A percentile compares a stretch with the other conserved stretches of the same genome.
Conservation (phyloP, 352 stramenopile genomes). For the Pythium aphanidermatum region DNA sequence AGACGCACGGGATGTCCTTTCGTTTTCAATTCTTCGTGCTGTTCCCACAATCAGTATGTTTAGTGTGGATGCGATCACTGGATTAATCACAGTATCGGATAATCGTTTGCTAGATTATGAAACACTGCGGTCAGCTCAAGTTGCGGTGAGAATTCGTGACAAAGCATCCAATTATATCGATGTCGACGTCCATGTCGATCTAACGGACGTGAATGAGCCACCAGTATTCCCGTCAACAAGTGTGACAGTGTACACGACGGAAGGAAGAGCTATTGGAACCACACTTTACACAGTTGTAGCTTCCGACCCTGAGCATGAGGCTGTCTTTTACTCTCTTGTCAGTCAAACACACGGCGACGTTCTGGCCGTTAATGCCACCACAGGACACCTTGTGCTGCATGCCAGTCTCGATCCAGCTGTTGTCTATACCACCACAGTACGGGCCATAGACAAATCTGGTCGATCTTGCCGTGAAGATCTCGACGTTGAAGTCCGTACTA, state of each 20-base stretch:
- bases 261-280: neutral
- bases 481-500: slow-evolving; percentile 5
- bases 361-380: neutral
- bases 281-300: slow-evolving; percentile 5
- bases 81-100: slow-evolving; percentile 2
- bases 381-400: neutral
- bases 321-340: no score
- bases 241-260: slow-evolving; percentile 8
- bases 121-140: neutral
- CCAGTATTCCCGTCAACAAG: slow-evolving; percentile 17
- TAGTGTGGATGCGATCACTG: neutral
- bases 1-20: slow-evolving; percentile 13
- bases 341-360: neutral
- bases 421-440: slow-evolving; percentile 11
- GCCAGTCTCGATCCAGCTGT: slow-evolving; percentile 1
- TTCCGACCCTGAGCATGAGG: slow-evolving; percentile 10
- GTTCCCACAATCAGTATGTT: slow-evolving; percentile 8
- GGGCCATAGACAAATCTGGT: slow-evolving; percentile 13
- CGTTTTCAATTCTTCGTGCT: slow-evolving; percentile 7
- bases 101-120: slow-evolving; percentile 16
- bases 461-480: slow-evolving; percentile 4
- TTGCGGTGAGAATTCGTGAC: slow-evolving; percentile 18
- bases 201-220: slow-evolving; percentile 31
- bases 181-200: slow-evolving; percentile 14
- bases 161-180: slow-evolving; percentile 3